Conservation (phyloP, 352 stramenopile genomes). For the Sclerospora graminicola region DNA sequence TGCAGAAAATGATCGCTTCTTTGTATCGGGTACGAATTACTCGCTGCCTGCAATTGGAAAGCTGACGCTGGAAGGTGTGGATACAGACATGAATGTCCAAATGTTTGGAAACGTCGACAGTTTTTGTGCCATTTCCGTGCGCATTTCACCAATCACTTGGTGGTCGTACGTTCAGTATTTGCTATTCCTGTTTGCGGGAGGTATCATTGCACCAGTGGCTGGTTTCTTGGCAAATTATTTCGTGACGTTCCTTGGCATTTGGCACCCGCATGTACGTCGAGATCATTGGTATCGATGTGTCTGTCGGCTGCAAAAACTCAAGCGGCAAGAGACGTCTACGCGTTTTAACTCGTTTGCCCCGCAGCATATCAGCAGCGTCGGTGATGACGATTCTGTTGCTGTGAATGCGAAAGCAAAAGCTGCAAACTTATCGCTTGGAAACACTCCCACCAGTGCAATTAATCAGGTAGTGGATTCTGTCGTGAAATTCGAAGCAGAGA, state of each 20-base stretch:
- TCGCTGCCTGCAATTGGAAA: slow-evolving; percentile 30
- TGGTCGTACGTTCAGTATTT: slow-evolving; percentile 53
- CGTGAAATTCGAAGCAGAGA: slow-evolving; percentile 22
- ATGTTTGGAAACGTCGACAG: slow-evolving; percentile 37
- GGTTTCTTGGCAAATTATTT: slow-evolving; percentile 72
- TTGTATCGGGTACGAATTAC: slow-evolving; percentile 19
- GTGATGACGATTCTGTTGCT: slow-evolving; percentile 21
- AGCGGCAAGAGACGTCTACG: slow-evolving; percentile 57
- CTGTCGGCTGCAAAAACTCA: slow-evolving; percentile 60
- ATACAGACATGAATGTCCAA: slow-evolving; percentile 30
- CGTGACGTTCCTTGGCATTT: slow-evolving; percentile 67
- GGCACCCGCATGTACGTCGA: slow-evolving; percentile 74
- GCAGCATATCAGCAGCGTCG: slow-evolving; percentile 36
- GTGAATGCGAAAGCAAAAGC: slow-evolving; percentile 22
- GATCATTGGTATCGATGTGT: slow-evolving; percentile 80
- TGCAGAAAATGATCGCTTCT: slow-evolving; percentile 37
- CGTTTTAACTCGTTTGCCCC: slow-evolving; percentile 77
- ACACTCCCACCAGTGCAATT: slow-evolving; percentile 7
- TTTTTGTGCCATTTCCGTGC: slow-evolving; percentile 54
- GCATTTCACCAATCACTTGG: slow-evolving; percentile 45
- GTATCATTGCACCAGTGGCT: slow-evolving; percentile 51
- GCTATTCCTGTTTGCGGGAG: slow-evolving; percentile 57
- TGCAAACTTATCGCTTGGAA: slow-evolving; percentile 11
- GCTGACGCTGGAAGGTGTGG: slow-evolving; percentile 37
- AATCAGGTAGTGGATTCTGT: slow-evolving; percentile 27